Conservation (phyloP, 352 stramenopile species). For the Pythium graminicola region DNA sequence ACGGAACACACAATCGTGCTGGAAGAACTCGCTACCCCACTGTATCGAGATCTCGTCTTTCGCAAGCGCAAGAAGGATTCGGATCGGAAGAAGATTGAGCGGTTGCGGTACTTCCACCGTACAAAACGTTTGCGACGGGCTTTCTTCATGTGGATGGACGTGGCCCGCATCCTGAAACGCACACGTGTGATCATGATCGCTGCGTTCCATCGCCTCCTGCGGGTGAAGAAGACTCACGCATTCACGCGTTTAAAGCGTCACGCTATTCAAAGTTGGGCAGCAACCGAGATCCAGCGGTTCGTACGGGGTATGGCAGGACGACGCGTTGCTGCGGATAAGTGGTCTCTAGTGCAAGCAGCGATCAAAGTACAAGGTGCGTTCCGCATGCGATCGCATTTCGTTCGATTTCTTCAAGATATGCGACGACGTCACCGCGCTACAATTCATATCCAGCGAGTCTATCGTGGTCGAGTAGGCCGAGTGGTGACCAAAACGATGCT, state of each 20-base stretch:
- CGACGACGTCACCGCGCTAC: constrained; percentile 35
- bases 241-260: constrained; percentile 36
- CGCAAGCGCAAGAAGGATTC: constrained; percentile 38
- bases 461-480: constrained; percentile 47
- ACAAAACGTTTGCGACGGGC: constrained; percentile 35
- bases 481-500: constrained; percentile 32
- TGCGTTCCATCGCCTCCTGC: constrained; percentile 27
- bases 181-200: constrained; percentile 29
- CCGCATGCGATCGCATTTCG: constrained; percentile 58
- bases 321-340: constrained; percentile 27
- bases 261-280: constrained; percentile 38
- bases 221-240: constrained; percentile 29
- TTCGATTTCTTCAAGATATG: constrained; percentile 34
- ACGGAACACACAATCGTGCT: constrained; percentile 42
- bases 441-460: constrained; percentile 55
- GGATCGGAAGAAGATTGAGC: constrained; percentile 41
- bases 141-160: constrained; percentile 35
- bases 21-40: constrained; percentile 44
- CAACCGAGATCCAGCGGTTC: constrained; percentile 56
- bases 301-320: constrained; percentile 43
- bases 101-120: constrained; percentile 43
- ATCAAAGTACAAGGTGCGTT: constrained; percentile 56
- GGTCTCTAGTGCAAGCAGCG: constrained; percentile 40
- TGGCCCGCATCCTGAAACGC: constrained; percentile 28
- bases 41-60: constrained; percentile 52